Percentiles rank a stretch among this genome's conserved stretches.
Conservation (phyloP, 495 filamentous ascomycete species). For the Neurospora sp. region DNA sequence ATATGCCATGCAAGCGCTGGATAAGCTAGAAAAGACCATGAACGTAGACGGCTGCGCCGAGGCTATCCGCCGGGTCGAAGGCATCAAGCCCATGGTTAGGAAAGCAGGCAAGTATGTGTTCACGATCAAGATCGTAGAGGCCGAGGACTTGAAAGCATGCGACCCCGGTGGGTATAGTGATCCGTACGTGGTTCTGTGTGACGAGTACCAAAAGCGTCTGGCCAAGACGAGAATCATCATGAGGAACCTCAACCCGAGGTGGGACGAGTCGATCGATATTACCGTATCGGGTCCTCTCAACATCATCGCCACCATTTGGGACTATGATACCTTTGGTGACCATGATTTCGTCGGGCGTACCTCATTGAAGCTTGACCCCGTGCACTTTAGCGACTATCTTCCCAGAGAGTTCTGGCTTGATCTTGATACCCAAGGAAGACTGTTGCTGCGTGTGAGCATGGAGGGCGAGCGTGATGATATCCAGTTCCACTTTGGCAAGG, state of each 20-base stretch:
- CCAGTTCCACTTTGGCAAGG: conserved; percentile 96
- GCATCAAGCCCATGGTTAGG: conserved; percentile 39
- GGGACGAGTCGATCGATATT: conserved; percentile 96
- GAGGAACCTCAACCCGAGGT: conserved; percentile 84
- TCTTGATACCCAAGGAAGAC: conserved; percentile 86
- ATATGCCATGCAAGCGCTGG: conserved; percentile 80
- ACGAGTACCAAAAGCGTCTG: conserved; percentile 97
- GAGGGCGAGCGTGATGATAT: conserved; percentile 98
- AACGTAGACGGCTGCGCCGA: conserved; percentile 92
- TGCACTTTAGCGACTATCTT: conserved; percentile 91
- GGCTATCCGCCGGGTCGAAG: conserved; percentile 55
- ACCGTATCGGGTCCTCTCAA: conserved; percentile 85
- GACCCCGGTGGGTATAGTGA: conserved; percentile 92
- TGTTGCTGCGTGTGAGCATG: conserved; percentile 91
- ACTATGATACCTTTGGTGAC: conserved; percentile 94
- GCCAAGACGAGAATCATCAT: conserved; percentile 90
- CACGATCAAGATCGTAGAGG: conserved; percentile 97
- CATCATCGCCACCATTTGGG: conserved; percentile 95
- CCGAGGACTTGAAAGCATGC: conserved; percentile 95
- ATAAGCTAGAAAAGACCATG: conserved; percentile 79
- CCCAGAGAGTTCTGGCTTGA: conserved; percentile 96
- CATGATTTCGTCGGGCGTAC: conserved; percentile 96
- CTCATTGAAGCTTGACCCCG: conserved; percentile 86
- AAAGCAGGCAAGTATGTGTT: conserved; percentile 82
- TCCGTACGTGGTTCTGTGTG: conserved; percentile 92